Evolutionary conservation across 108 stramenopile genomes (phyloP), one percentile per base, ranked within the genome.

Genomic region (Cyclotella distinguenda): DNA sequence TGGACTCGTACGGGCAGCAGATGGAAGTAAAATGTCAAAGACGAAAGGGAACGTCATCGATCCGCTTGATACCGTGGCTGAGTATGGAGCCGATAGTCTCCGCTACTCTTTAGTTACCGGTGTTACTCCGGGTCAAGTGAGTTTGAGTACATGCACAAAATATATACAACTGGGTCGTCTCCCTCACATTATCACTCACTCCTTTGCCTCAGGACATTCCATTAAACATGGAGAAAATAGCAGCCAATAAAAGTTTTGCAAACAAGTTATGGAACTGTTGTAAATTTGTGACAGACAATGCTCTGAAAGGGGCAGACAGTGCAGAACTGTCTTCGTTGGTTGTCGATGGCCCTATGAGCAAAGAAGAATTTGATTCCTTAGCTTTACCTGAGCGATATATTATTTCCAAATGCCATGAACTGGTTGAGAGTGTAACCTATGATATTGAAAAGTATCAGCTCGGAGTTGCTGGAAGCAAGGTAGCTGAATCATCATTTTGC

Each of bases 211-310:
- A 84, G 73, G 92, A 90, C 60, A 89, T 96, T 68, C 93, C 94
- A 13, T 64, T 96, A 68, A 93, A 93, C 65, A 96, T 95, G 89
- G 88, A 90, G 30, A 91, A 91, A 62, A 89, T 94, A 10, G 87
- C 85, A 68, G 84, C 86, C 7, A 93, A 89, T 70, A 72, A 94
- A 53, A 87, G 85, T 38, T 99, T 99, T 82, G 93, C 91, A 13
- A 99, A 99, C 82, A 99, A 99, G 78, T 78, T 98, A 12, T 99
- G 98, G 98, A 98, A 99, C 66, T 90, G 86, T 16, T 94, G 89
- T 59, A 94, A 96, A 51, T 98, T 96, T 66, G 88, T 94, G 18
- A 91, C 84, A 4, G 79, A 83, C 15, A 93, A 91, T 66, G 93
- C 90, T 36, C 65, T 94, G 54, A 93, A 92, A 76, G 92, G 80